phyloP scores from a whole-genome alignment of 176 grass and related monocot genomes.

The Ananas comosus region DNA sequence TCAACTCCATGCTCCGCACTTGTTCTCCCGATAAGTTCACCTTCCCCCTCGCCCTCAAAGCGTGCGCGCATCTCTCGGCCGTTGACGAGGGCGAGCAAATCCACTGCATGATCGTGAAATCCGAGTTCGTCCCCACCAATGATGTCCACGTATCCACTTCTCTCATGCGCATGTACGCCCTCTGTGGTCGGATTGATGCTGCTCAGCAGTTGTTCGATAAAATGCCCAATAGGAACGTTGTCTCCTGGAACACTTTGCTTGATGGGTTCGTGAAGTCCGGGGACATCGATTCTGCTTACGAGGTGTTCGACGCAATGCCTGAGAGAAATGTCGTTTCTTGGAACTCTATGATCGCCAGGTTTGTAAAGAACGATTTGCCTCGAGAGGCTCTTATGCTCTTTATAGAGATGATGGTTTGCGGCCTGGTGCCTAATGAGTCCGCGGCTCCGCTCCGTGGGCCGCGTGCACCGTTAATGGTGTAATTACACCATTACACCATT shows the following conservation, averaged over 20 bases:
- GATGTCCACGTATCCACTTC: slow-evolving; percentile 30
- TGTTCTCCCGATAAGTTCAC: not conserved
- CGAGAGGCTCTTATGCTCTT: slow-evolving; percentile 36
- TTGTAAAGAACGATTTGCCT: slow-evolving; percentile 14
- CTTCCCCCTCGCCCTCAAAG: slow-evolving; percentile 28
- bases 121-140: slow-evolving; percentile 4
- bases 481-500: no score
- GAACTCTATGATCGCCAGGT: slow-evolving; percentile 39
- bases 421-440: slow-evolving; percentile 31
- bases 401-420: slow-evolving; percentile 29
- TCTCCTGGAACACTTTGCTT: slow-evolving; percentile 45
- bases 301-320: slow-evolving; percentile 32
- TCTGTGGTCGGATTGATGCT: slow-evolving; percentile 19
- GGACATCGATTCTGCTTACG: slow-evolving; percentile 28
- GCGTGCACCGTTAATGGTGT: no score
- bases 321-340: slow-evolving; percentile 36
- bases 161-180: slow-evolving; percentile 24
- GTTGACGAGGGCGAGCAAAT: slow-evolving; percentile 32
- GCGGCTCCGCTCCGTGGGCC: no score
- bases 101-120: slow-evolving; percentile 44
- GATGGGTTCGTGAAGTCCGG: slow-evolving; percentile 26
- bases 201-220: slow-evolving; percentile 38
- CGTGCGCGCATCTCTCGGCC: slow-evolving; percentile 29
- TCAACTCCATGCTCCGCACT: not conserved
- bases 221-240: slow-evolving; percentile 31